Base-by-base conservation (phyloP, 805 yeast species). In the Wickerhamiella nectarea region DNA sequence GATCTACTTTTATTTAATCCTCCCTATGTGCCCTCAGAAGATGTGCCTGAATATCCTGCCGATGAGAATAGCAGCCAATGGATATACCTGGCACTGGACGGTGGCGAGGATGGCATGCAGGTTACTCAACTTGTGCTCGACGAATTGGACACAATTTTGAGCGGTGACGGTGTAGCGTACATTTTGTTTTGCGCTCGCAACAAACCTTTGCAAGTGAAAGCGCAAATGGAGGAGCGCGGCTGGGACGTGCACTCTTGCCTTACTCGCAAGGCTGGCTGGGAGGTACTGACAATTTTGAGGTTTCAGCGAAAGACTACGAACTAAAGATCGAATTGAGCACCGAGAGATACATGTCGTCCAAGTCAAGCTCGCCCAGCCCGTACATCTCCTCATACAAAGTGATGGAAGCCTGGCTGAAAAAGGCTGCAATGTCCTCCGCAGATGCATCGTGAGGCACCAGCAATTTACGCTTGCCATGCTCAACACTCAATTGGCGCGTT, bases 261-360 rank as follows among this genome's bases (percentile, higher is more conserved):
- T 3, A 68, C 69, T 36, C 68, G 96, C 44, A 83, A 82, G 54
- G 95, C 95, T 1, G 97, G 97, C 0, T 86, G 97, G 95, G 98
- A 91, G 61, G 89, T 80, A 9, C 65, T 91, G 29, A 74, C 83
- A 44, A 79, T 89, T 7, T 75, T 79, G 61, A 69, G 76, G 49
- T 83, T 87, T 53, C 56, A 44, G 38, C 58, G 49, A 14, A 12
- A 21, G n/a, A 3, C 34, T 31, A 5, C 15, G 21, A 12, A 4
- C 21, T 6, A 12, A 28, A 28, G 15, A 28, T 12, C 14, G 31
- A 4, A 15, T n/a, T 12, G 15, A 28, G 14, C 15, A 28, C 31
- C 15, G 31, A 14, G 15, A 3, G 8, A 15, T 28, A 5, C 31
- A 28, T 28, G 15, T 28, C 31, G 15, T 12, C 15, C 31, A 28